phyloP scores from a whole-genome alignment of 1,139 yeast species.

The Schwanniomyces etchellsii region DNA sequence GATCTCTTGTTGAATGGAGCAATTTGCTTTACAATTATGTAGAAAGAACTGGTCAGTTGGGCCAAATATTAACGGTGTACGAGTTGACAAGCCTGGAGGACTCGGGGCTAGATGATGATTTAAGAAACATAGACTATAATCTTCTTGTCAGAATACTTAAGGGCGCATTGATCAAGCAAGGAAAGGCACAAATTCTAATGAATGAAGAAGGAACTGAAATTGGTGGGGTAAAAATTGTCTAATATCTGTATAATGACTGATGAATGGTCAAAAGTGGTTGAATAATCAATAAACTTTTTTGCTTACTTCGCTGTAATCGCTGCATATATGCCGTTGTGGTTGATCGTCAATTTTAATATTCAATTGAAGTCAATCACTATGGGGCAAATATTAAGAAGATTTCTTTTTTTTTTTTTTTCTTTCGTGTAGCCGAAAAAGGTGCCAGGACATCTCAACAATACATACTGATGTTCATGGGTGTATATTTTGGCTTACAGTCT shows the following conservation, averaged over 20 bases:
- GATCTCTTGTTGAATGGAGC: constrained; percentile 74
- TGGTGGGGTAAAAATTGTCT: constrained; percentile 66
- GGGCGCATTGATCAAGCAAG: constrained; percentile 56
- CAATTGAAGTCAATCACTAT: too few relatives aligned
- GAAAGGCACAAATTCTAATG: constrained; percentile 60
- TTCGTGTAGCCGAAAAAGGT: too few relatives aligned
- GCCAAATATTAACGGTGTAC: constrained; percentile 73
- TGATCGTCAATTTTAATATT: too few relatives aligned
- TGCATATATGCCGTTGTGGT: too few relatives aligned
- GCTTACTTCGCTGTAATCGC: too few relatives aligned
- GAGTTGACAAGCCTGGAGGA: constrained; percentile 70
- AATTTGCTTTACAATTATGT: constrained; percentile 41
- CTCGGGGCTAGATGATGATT: constrained; percentile 47
- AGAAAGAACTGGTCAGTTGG: constrained; percentile 71
- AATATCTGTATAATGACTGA: too few relatives aligned
- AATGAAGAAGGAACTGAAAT: constrained; percentile 48
- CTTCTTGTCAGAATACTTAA: constrained; percentile 50
- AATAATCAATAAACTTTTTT: background rate
- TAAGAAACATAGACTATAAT: constrained; percentile 56
- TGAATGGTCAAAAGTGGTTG: too few relatives aligned
- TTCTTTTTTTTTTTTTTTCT: too few relatives aligned
- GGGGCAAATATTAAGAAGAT: too few relatives aligned
- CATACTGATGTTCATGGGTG: too few relatives aligned
- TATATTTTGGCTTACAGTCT: too few relatives aligned
- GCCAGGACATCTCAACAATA: too few relatives aligned